Evolutionary conservation across 164 flowering plant genomes (phyloP).

Genomic region (Nymphaea colorata): DNA sequence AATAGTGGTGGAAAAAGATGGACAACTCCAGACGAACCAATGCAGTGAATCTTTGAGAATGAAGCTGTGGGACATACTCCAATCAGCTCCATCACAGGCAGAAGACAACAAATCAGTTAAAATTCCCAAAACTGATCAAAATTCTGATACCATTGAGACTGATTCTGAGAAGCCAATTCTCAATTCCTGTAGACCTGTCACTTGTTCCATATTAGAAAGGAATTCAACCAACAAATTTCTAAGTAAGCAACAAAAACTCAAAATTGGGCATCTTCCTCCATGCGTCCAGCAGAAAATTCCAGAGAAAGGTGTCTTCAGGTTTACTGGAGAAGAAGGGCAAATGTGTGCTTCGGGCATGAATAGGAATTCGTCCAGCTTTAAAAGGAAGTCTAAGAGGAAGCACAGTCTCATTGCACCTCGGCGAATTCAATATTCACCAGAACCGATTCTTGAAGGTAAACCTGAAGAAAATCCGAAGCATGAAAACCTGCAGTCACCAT

Average conservation of each 20-base stretch:
- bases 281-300: slow-evolving; percentile 12
- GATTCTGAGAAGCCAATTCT: slow-evolving; percentile 48
- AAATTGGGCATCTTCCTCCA: slow-evolving; percentile 6
- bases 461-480: not conserved
- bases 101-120: slow-evolving; percentile 7
- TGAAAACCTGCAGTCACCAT: slow-evolving; percentile 9
- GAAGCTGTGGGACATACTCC: slow-evolving; percentile 64
- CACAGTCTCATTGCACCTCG: slow-evolving; percentile 14
- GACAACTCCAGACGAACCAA: slow-evolving; percentile 15
- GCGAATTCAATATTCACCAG: slow-evolving; percentile 16
- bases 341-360: slow-evolving; percentile 11
- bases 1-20: slow-evolving; percentile 12
- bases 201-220: slow-evolving; percentile 44
- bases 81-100: slow-evolving; percentile 41
- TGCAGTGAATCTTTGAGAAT: slow-evolving; percentile 44
- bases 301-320: slow-evolving; percentile 25
- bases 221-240: slow-evolving; percentile 18
- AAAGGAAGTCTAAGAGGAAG: slow-evolving; percentile 19
- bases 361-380: slow-evolving; percentile 14
- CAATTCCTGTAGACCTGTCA: slow-evolving; percentile 35
- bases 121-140: not conserved
- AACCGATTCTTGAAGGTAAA: slow-evolving; percentile 8
- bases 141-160: slow-evolving; percentile 44
- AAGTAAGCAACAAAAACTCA: slow-evolving; percentile 7
- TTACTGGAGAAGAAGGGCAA: slow-evolving; percentile 23